phyloP scores from a whole-genome alignment of 345 rosid genomes.

The Linum usitatissimum region DNA sequence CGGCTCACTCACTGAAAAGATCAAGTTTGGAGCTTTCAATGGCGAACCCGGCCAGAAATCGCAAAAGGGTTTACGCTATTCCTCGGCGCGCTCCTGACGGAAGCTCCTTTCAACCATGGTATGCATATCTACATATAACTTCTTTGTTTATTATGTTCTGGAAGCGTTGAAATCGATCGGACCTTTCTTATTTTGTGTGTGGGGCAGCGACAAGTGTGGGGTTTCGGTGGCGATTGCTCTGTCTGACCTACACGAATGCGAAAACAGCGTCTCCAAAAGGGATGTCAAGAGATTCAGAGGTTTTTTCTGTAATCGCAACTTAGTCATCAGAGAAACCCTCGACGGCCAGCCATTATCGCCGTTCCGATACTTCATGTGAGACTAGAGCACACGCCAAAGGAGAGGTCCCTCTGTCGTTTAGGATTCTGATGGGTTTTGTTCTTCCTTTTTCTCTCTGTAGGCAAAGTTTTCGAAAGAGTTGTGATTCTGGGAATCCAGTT shows the following conservation, averaged over 20 bases:
- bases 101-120: slow-evolving; percentile 76
- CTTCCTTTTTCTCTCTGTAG: slow-evolving; percentile 23
- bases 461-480: slow-evolving; percentile 33
- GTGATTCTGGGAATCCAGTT: slow-evolving; percentile 15
- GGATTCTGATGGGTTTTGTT: background rate
- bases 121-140: background rate
- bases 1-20: too few species aligned
- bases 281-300: slow-evolving; percentile 61
- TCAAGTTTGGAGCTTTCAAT: slow-evolving; percentile 25
- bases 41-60: slow-evolving; percentile 46
- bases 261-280: slow-evolving; percentile 14
- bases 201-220: slow-evolving; percentile 55
- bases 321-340: slow-evolving; percentile 14
- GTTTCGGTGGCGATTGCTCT: slow-evolving; percentile 47
- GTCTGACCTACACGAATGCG: slow-evolving; percentile 71
- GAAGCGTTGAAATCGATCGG: background rate
- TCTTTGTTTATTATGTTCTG: background rate
- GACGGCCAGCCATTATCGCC: slow-evolving; percentile 62
- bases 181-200: too few species aligned
- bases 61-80: slow-evolving; percentile 57
- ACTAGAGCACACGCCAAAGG: too few species aligned
- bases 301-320: slow-evolving; percentile 19
- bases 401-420: background rate
- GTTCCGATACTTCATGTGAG: slow-evolving; percentile 56
- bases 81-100: slow-evolving; percentile 65